Percentiles rank a stretch among this genome's conserved stretches.
Conservation (phyloP, 2,329 filamentous ascomycete genomes). For the Coniella lustricola region DNA sequence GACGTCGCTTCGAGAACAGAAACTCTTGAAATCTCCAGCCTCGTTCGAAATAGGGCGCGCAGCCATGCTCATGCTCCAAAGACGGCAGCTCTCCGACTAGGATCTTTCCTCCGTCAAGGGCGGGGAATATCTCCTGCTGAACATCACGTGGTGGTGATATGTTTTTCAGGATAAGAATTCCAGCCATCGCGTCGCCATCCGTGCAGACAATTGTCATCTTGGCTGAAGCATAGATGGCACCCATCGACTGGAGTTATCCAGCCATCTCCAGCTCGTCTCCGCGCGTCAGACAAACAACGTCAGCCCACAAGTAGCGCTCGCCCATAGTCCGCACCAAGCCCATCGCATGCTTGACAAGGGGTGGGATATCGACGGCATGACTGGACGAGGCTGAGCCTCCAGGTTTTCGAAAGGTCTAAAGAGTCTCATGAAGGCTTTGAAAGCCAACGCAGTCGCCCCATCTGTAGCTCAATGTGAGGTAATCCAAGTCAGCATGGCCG, state of each 20-base stretch:
- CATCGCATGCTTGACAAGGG: constrained; percentile 1
- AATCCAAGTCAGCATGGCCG: background rate
- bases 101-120: background rate
- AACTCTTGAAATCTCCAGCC: constrained; percentile 9
- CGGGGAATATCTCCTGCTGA: background rate
- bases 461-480: background rate
- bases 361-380: background rate
- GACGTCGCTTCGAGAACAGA: background rate
- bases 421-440: background rate
- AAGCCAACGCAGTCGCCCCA: background rate
- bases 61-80: background rate
- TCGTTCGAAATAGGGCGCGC: background rate
- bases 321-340: background rate
- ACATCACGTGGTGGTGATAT: background rate
- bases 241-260: background rate
- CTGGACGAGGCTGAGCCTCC: background rate
- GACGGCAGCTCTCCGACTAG: background rate
- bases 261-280: background rate
- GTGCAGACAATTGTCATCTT: background rate
- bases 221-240: constrained; percentile 3
- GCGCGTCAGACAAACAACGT: constrained; percentile 2
- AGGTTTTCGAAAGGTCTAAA: background rate
- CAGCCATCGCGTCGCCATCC: background rate
- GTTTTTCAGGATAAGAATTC: background rate
- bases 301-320: constrained; percentile 7